Percentiles rank a stretch among this genome's conserved stretches.
These are phyloP conservation scores for Pleurostoma richardsiae DNA, from an alignment of 2,329 filamentous ascomycete species.

Conservation along the genomic window DNA sequence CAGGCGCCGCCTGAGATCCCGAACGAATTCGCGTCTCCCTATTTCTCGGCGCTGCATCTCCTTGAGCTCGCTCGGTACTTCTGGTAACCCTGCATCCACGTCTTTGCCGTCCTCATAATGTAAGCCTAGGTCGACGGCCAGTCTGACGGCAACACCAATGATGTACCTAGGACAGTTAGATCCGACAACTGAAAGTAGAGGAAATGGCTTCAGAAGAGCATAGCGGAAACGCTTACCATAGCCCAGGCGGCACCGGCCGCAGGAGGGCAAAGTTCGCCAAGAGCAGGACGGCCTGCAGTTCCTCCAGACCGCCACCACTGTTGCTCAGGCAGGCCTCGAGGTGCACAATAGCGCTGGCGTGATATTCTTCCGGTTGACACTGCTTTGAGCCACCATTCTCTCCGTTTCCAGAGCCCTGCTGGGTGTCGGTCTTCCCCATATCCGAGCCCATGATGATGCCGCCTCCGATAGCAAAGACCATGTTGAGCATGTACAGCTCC, in stretches of 20 bases:
- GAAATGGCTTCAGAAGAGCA: no score
- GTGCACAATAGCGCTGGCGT: slow-evolving; percentile 89
- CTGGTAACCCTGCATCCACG: slow-evolving; percentile 53
- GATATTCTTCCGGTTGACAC: slow-evolving; percentile 88
- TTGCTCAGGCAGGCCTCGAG: slow-evolving; percentile 81
- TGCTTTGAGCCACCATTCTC: slow-evolving; percentile 33
- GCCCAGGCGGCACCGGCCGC: slow-evolving; percentile 82
- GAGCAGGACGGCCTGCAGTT: slow-evolving; percentile 87
- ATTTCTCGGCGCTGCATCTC: slow-evolving; percentile 40
- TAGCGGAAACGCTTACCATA: slow-evolving; percentile 51
- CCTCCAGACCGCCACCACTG: slow-evolving; percentile 84
- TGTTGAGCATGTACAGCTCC: slow-evolving; percentile 92
- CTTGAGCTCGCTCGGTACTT: slow-evolving; percentile 30
- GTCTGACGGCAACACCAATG: slow-evolving; percentile 82
- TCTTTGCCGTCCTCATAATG: slow-evolving; percentile 85
- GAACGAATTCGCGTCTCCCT: slow-evolving; percentile 72
- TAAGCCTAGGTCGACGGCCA: slow-evolving; percentile 86
- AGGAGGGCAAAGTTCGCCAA: slow-evolving; percentile 88
- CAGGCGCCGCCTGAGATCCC: slow-evolving; percentile 78
- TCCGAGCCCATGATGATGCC: slow-evolving; percentile 74
- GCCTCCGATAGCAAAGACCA: slow-evolving; percentile 93
- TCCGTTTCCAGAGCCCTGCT: slow-evolving; percentile 8
- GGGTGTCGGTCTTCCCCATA: slow-evolving; percentile 8
- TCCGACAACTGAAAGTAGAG: no score
- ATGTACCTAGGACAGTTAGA: slow-evolving; percentile 55